phyloP scores from a whole-genome alignment of 305 asterid species.

The Plantago rigida region DNA sequence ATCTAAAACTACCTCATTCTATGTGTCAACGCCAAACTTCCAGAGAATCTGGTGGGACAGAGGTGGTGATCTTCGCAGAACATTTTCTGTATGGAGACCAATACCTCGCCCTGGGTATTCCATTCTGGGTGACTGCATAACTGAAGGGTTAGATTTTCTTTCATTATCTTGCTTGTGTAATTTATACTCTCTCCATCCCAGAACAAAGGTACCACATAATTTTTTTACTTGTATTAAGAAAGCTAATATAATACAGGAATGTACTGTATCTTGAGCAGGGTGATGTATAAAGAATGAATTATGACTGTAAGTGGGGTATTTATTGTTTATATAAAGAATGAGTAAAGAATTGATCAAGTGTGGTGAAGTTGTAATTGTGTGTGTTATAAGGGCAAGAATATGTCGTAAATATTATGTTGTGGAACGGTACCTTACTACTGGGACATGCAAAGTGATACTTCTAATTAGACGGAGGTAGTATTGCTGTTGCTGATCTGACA shows the following conservation, averaged over 20 bases:
- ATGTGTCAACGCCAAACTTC: conserved; percentile 81
- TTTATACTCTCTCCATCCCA: background rate
- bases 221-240: background rate
- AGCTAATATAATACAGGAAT: background rate
- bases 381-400: conserved; percentile 19
- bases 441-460: too few species aligned
- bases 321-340: background rate
- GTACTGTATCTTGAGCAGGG: background rate
- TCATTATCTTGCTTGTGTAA: conserved; percentile 10
- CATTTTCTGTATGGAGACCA: conserved; percentile 98
- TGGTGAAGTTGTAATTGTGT: conserved; percentile 2
- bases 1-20: conserved; percentile 58
- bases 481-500: background rate
- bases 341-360: background rate
- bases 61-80: conserved; percentile 82
- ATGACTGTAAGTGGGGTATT: background rate
- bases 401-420: conserved; percentile 10
- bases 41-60: conserved; percentile 98
- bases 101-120: conserved; percentile 75
- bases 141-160: conserved; percentile 66
- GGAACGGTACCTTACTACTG: too few species aligned
- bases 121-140: conserved; percentile 83
- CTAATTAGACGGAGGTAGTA: background rate
- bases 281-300: background rate
- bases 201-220: too few species aligned